Evolutionary conservation across 2,329 filamentous ascomycete species (phyloP).

Genomic region (Apiospora marii): DNA sequence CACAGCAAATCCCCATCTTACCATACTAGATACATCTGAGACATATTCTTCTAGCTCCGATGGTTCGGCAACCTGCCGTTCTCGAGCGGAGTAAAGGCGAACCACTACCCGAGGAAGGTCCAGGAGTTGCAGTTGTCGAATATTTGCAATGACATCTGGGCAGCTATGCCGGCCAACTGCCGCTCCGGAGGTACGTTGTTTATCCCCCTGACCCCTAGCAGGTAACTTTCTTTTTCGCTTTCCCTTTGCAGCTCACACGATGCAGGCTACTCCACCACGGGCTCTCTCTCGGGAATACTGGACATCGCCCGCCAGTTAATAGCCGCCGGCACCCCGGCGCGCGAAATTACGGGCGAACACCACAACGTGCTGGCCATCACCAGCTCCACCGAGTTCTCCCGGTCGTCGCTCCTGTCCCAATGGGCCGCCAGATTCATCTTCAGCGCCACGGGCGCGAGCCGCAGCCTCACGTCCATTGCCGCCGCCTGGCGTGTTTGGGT

Average conservation of each 20-base stretch:
- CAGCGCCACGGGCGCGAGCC: constrained; percentile 9
- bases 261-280: constrained; percentile 10
- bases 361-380: constrained; percentile 18
- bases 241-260: neutral
- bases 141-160: constrained; percentile 9
- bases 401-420: constrained; percentile 13
- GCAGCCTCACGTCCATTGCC: constrained; percentile 12
- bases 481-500: constrained; percentile 22
- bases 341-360: constrained; percentile 8
- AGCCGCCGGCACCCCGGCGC: constrained; percentile 12
- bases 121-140: constrained; percentile 13
- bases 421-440: constrained; percentile 22
- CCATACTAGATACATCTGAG: neutral
- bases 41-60: neutral
- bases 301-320: neutral
- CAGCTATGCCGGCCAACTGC: constrained; percentile 20
- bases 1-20: neutral
- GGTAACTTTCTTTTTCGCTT: neutral
- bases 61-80: constrained; percentile 14
- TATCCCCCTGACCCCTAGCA: too few species aligned
- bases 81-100: constrained; percentile 2
- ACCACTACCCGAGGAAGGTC: constrained; percentile 18
- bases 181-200: neutral
- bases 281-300: constrained; percentile 10
- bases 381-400: constrained; percentile 3